These are phyloP conservation scores for Thermomyces lanuginosus DNA, from an alignment of 2,329 filamentous ascomycete species.

Conservation along the genomic window DNA sequence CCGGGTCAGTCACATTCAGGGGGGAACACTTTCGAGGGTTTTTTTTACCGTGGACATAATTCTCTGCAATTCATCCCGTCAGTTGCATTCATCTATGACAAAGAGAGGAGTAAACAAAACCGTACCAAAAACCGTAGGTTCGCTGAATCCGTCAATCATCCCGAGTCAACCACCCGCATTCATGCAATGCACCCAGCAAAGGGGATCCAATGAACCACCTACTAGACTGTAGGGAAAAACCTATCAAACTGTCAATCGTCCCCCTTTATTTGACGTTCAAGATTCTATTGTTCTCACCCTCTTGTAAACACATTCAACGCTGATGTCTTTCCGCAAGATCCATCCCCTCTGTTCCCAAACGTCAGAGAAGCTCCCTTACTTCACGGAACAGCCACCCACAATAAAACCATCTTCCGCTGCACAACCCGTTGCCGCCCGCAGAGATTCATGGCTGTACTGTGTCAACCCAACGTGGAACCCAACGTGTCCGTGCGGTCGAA, in stretches of 20 bases:
- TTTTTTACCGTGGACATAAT: slow-evolving; percentile 82
- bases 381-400: slow-evolving; percentile 36
- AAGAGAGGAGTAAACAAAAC: slow-evolving; percentile 6
- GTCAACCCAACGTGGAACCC: not conserved
- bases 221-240: slow-evolving; percentile 95
- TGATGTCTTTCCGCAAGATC: slow-evolving; percentile 93
- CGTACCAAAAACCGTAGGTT: slow-evolving; percentile 78
- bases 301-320: slow-evolving; percentile 95
- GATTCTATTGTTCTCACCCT: slow-evolving; percentile 46
- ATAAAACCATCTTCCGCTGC: slow-evolving; percentile 87
- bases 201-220: slow-evolving; percentile 8
- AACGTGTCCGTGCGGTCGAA: too few species aligned
- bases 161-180: too few species aligned
- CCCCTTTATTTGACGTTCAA: not conserved
- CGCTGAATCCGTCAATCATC: too few species aligned
- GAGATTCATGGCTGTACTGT: slow-evolving; percentile 31
- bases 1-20: slow-evolving; percentile 6
- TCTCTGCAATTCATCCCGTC: slow-evolving; percentile 44
- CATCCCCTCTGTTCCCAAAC: slow-evolving; percentile 81
- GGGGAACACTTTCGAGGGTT: slow-evolving; percentile 2
- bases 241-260: slow-evolving; percentile 28
- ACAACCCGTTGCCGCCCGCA: slow-evolving; percentile 69
- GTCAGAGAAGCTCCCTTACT: slow-evolving; percentile 2
- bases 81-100: not conserved
- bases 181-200: too few species aligned